phyloP scores from a whole-genome alignment of 805 yeast genomes.

The Yarrowia phangngaensis region DNA sequence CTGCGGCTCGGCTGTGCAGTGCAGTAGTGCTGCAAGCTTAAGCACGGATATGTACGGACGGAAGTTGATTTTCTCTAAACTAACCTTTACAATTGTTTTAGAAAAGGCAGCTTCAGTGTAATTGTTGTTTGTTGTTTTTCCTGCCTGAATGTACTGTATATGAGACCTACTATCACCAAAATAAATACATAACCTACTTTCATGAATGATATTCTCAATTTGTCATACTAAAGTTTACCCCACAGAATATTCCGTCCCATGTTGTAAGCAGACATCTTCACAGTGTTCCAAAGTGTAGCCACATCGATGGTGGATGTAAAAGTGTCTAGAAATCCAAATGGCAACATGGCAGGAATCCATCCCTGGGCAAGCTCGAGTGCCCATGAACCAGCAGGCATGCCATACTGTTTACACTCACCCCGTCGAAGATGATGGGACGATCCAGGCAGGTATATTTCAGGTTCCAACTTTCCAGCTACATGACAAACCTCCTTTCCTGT shows the following conservation, averaged over 20 bases:
- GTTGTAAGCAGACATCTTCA: conserved; percentile 67
- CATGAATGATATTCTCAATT: too few species aligned
- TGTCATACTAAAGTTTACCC: conserved; percentile 66
- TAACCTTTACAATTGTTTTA: too few species aligned
- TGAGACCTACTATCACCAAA: too few species aligned
- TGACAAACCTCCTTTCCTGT: conserved; percentile 76
- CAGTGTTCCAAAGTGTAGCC: conserved; percentile 63
- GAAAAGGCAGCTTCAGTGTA: too few species aligned
- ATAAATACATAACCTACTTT: too few species aligned
- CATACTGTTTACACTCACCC: conserved; percentile 77
- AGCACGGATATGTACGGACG: too few species aligned
- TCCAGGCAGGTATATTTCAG: conserved; percentile 81
- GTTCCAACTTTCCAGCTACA: conserved; percentile 54
- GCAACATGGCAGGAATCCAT: conserved; percentile 97
- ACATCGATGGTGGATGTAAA: conserved; percentile 77
- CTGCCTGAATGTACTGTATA: too few species aligned
- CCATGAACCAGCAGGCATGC: conserved; percentile 76
- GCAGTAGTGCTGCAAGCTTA: too few species aligned
- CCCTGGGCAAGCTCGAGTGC: conserved; percentile 97
- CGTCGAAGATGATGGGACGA: conserved; percentile 72
- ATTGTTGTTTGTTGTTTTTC: too few species aligned
- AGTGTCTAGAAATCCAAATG: conserved; percentile 86
- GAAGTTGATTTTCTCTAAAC: too few species aligned
- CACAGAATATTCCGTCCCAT: conserved; percentile 63
- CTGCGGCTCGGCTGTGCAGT: too few species aligned